These are phyloP conservation scores for Neospora caninum DNA, from an alignment of 169 alveolate species.

Conservation along the genomic window DNA sequence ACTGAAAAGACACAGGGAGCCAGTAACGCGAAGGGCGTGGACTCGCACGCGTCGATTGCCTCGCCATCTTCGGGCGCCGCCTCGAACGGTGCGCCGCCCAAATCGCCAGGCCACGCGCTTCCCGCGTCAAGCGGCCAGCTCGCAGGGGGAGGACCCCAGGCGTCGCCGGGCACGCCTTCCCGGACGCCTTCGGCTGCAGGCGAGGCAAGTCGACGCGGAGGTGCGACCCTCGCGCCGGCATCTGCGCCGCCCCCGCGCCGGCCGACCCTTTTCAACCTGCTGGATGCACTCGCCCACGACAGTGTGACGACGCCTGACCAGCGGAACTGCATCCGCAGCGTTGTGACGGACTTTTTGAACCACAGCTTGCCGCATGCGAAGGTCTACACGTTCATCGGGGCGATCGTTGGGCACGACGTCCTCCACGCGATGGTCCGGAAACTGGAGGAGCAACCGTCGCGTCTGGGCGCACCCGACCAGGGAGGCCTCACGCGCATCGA, in stretches of 20 bases:
- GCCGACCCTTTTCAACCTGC: conserved; percentile 88
- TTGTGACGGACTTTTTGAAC: conserved; percentile 85
- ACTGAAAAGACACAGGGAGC: neutral
- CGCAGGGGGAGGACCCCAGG: neutral
- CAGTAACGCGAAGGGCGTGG: neutral
- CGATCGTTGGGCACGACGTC: conserved; percentile 88
- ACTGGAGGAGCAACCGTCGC: conserved; percentile 84
- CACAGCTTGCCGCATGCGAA: conserved; percentile 88
- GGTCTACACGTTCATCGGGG: conserved; percentile 88
- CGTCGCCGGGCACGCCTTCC: too few species aligned
- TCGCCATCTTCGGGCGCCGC: neutral
- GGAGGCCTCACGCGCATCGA: conserved; percentile 86
- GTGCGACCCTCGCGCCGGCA: neutral
- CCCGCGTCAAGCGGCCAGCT: too few species aligned
- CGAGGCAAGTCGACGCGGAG: too few species aligned
- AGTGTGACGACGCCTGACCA: conserved; percentile 90
- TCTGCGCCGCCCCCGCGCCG: conserved; percentile 51
- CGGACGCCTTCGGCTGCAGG: too few species aligned
- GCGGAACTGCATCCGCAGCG: conserved; percentile 89
- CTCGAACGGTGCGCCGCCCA: neutral
- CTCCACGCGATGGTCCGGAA: conserved; percentile 83
- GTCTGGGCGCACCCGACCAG: conserved; percentile 85
- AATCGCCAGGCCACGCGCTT: neutral
- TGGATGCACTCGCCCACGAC: conserved; percentile 86
- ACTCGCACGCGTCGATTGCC: neutral